Evolutionary conservation across 2,329 filamentous ascomycete genomes (phyloP).

Genomic region (Alternaria angustiovoidea): DNA sequence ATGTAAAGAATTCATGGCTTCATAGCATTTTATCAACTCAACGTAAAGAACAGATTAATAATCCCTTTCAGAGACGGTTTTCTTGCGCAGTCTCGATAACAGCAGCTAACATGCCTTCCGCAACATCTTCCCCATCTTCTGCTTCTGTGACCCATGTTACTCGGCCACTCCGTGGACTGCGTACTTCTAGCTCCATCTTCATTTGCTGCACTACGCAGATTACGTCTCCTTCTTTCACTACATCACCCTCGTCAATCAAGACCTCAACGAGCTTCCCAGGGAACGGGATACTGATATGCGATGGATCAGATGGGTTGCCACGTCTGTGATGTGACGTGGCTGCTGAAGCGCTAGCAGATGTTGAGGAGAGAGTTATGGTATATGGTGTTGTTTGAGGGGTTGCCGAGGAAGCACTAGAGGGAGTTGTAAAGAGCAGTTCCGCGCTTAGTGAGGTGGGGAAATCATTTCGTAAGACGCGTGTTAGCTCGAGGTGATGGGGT

Average conservation of each 20-base stretch:
- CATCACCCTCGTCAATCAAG: constrained; percentile 63
- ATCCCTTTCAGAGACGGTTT: constrained; percentile 1
- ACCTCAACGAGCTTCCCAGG: constrained; percentile 68
- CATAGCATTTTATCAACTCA: not conserved
- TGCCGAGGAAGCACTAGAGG: constrained; percentile 57
- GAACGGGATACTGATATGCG: constrained; percentile 65
- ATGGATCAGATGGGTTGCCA: constrained; percentile 59
- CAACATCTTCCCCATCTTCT: constrained; percentile 64
- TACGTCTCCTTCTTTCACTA: constrained; percentile 62
- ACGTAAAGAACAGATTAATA: not conserved
- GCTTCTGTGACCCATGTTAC: constrained; percentile 62
- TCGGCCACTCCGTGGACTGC: constrained; percentile 58
- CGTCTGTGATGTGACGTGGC: constrained; percentile 55
- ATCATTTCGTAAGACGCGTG: constrained; percentile 65
- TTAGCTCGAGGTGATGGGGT: constrained; percentile 63
- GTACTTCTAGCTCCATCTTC: constrained; percentile 74
- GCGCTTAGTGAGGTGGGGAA: constrained; percentile 65
- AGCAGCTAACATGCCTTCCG: constrained; percentile 62
- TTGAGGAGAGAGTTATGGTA: constrained; percentile 57
- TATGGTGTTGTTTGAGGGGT: constrained; percentile 50
- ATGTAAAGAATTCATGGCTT: constrained; percentile 18
- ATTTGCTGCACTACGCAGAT: constrained; percentile 70
- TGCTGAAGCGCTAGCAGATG: constrained; percentile 54
- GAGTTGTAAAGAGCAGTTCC: constrained; percentile 60
- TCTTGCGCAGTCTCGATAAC: constrained; percentile 52